Evolutionary conservation across 306 rosid species (phyloP).

Genomic region (Oxytropis ochrocephala): DNA sequence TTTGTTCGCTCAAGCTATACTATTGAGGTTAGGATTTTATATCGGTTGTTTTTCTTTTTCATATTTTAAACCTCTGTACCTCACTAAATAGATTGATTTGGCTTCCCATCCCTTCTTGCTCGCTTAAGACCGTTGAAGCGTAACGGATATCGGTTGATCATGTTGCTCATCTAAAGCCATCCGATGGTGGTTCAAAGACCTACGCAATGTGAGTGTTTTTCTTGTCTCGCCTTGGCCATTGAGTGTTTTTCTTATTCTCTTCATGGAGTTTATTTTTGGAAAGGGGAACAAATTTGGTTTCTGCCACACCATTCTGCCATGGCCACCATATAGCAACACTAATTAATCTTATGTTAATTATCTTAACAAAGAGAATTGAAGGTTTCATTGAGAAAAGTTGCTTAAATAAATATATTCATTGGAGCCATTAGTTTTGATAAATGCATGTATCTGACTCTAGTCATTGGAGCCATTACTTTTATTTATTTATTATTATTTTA

Average conservation of each 20-base stretch:
- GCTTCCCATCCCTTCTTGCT: neutral
- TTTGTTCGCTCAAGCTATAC: constrained; percentile 90
- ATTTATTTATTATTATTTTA: too few species aligned
- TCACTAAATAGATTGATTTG: constrained; percentile 4
- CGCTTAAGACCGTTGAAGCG: constrained; percentile 83
- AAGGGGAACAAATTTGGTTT: neutral
- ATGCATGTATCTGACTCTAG: too few species aligned
- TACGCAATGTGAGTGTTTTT: too few species aligned
- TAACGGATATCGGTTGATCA: constrained; percentile 96
- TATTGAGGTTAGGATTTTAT: constrained; percentile 92
- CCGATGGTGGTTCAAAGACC: constrained; percentile 99
- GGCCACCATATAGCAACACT: neutral
- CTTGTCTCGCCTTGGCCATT: too few species aligned
- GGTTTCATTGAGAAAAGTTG: neutral
- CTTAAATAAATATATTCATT: neutral
- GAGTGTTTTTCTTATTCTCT: too few species aligned
- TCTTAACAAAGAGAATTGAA: neutral
- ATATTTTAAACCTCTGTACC: neutral
- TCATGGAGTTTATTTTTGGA: too few species aligned
- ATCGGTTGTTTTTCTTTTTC: constrained; percentile 9
- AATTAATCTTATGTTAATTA: neutral
- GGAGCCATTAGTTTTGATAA: too few species aligned
- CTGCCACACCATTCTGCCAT: neutral
- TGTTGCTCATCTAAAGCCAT: constrained; percentile 97
- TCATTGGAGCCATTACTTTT: too few species aligned